Percentiles rank a stretch among this genome's conserved stretches.
Conservation (phyloP, 2,329 filamentous ascomycete genomes). For the Arthrinium phaeospermum region DNA sequence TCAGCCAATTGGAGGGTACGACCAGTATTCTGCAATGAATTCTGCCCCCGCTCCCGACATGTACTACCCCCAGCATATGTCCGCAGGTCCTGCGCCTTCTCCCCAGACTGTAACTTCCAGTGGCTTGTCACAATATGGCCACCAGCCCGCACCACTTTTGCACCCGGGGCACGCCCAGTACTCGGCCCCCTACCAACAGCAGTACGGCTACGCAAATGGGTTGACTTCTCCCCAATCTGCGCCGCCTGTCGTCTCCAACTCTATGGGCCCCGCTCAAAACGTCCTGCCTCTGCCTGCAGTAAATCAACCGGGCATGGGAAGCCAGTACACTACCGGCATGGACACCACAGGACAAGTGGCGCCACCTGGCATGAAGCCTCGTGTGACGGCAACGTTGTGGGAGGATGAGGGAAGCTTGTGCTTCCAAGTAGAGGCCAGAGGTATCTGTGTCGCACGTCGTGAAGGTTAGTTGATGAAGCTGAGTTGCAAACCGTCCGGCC, state of each 20-base stretch:
- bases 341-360: constrained; percentile 93
- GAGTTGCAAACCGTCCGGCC: constrained; percentile 26
- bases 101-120: constrained; percentile 79
- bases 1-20: constrained; percentile 47
- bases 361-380: constrained; percentile 92
- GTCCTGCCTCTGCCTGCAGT: constrained; percentile 74
- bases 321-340: constrained; percentile 57
- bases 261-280: constrained; percentile 67
- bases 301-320: constrained; percentile 56
- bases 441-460: constrained; percentile 91
- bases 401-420: constrained; percentile 97
- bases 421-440: constrained; percentile 96
- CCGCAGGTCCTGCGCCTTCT: constrained; percentile 74
- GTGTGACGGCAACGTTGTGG: constrained; percentile 96
- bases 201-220: constrained; percentile 78
- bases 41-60: constrained; percentile 75
- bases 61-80: constrained; percentile 84
- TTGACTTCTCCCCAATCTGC: constrained; percentile 79
- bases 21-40: constrained; percentile 73
- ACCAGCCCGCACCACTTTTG: constrained; percentile 76
- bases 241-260: constrained; percentile 70
- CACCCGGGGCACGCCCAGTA: constrained; percentile 77
- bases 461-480: constrained; percentile 67
- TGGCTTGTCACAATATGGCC: constrained; percentile 76
- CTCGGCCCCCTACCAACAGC: constrained; percentile 64